Percentiles rank a stretch among this genome's conserved stretches.
Evolutionary conservation across 345 rosid species (phyloP).

Genomic region (Sonneratia caseolaris): DNA sequence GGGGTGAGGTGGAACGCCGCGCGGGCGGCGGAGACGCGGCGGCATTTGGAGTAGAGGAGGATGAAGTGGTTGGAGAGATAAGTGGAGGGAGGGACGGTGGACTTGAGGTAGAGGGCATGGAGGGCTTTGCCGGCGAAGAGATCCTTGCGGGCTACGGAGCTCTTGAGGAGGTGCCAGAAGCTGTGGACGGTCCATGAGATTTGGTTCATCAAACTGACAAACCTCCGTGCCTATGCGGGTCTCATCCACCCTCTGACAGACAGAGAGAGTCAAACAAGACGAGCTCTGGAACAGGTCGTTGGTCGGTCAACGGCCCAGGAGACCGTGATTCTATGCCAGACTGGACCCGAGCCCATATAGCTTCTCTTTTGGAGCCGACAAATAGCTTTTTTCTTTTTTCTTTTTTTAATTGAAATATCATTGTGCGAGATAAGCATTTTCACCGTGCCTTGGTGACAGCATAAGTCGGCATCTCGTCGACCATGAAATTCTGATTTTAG

Average conservation of each 20-base stretch:
- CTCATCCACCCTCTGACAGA: background rate
- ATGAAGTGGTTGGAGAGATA: conserved; percentile 83
- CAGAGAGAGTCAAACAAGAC: background rate
- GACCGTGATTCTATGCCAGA: too few species aligned
- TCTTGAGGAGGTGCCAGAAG: conserved; percentile 47
- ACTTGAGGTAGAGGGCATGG: conserved; percentile 60
- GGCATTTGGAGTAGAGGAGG: conserved; percentile 80
- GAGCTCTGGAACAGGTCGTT: background rate
- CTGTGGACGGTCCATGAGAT: conserved; percentile 32
- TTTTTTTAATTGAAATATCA: too few species aligned
- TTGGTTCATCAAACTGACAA: conserved; percentile 29
- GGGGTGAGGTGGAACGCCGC: conserved; percentile 36
- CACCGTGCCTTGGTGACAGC: too few species aligned
- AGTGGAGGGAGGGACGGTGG: conserved; percentile 53
- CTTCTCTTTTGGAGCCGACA: too few species aligned
- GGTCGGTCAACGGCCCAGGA: too few species aligned
- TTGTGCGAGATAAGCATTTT: too few species aligned
- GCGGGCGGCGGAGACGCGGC: conserved; percentile 40
- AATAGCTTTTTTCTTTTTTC: too few species aligned
- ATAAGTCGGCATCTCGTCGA: too few species aligned
- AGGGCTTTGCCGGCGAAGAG: conserved; percentile 56
- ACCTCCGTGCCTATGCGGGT: background rate
- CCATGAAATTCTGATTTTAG: too few species aligned
- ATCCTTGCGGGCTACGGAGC: conserved; percentile 42
- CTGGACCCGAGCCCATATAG: too few species aligned